Percentiles rank a stretch among this genome's conserved stretches.
Conservation (phyloP, 2,329 filamentous ascomycete genomes). For the Xylaria sp. region DNA sequence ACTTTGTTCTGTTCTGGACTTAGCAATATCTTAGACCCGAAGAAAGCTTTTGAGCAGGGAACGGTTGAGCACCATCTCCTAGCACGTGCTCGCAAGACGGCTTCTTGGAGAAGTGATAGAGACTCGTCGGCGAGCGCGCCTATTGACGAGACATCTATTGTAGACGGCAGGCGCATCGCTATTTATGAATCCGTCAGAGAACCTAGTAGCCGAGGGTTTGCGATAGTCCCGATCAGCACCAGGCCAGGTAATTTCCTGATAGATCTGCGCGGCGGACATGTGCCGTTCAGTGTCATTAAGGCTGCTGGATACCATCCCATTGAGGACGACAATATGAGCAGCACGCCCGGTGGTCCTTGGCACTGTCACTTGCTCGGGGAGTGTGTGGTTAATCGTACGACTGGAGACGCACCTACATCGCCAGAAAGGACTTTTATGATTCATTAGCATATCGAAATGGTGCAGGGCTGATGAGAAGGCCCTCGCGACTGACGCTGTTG, state of each 20-base stretch:
- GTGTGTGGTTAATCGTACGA: not conserved
- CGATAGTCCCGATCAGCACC: not conserved
- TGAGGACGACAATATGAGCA: not conserved
- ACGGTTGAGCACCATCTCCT: constrained; percentile 10
- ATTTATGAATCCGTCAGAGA: not conserved
- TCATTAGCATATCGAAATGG: not conserved
- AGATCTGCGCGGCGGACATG: not conserved
- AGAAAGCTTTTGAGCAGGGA: not conserved
- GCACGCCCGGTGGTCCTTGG: not conserved
- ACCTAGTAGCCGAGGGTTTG: not conserved
- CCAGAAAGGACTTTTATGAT: not conserved
- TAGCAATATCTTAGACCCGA: not conserved
- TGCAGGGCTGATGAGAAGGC: not conserved
- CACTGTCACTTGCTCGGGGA: not conserved
- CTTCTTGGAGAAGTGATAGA: not conserved
- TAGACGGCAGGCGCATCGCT: constrained; percentile 1
- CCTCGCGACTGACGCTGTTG: no score
- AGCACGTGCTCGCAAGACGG: not conserved
- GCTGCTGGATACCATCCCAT: not conserved
- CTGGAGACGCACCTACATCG: not conserved
- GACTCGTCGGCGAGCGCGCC: not conserved
- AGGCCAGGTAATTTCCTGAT: not conserved
- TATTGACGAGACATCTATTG: not conserved
- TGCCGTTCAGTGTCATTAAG: not conserved
- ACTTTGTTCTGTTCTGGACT: no score